phyloP scores from a whole-genome alignment of 2,329 filamentous ascomycete genomes.

The Fulvia fulva region DNA sequence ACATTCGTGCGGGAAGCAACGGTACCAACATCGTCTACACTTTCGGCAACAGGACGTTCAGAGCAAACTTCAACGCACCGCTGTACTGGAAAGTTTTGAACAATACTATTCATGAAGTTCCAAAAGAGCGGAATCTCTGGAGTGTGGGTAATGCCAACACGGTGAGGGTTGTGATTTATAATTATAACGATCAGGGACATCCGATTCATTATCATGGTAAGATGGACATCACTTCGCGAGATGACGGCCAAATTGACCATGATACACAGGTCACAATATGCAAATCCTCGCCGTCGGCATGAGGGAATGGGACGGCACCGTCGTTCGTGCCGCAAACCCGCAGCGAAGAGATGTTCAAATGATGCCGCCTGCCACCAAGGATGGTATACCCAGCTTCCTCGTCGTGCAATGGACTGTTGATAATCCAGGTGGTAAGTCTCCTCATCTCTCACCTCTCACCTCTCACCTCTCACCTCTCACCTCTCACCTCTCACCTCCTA shows the following conservation, averaged over 20 bases:
- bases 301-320: constrained; percentile 40
- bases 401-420: constrained; percentile 36
- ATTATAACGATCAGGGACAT: constrained; percentile 32
- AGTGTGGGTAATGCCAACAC: constrained; percentile 1
- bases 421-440: constrained; percentile 44
- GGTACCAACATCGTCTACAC: constrained; percentile 51
- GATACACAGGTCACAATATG: constrained; percentile 45
- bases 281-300: constrained; percentile 39
- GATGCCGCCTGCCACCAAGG: constrained; percentile 19
- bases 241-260: background rate
- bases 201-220: constrained; percentile 38
- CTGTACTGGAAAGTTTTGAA: constrained; percentile 32
- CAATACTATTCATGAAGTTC: constrained; percentile 1
- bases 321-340: constrained; percentile 37
- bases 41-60: constrained; percentile 48
- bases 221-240: too few species aligned
- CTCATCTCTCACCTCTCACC: too few species aligned
- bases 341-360: constrained; percentile 36
- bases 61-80: constrained; percentile 43
- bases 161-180: constrained; percentile 38
- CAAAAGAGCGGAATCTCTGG: constrained; percentile 1
- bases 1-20: constrained; percentile 43
- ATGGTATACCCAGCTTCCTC: constrained; percentile 23
- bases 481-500: too few species aligned
- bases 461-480: too few species aligned